These are phyloP conservation scores for Coemansia sp. DNA, from an alignment of 192 early-diverging fungal genomes.

Conservation along the genomic window DNA sequence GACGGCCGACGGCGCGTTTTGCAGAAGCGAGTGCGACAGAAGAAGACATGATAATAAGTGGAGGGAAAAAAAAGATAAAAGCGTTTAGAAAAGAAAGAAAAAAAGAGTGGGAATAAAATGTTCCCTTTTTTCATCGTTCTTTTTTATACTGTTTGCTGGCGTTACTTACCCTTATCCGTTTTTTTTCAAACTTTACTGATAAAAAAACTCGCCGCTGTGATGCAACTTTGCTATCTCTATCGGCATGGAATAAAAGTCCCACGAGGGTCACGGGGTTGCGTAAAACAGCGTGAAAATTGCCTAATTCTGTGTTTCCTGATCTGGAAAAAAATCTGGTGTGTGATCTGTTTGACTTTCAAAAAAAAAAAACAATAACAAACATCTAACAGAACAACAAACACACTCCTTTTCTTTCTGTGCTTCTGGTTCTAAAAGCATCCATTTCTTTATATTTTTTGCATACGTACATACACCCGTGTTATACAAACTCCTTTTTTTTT, in stretches of 20 bases:
- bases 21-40: conserved; percentile 18
- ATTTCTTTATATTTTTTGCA: too few relatives aligned
- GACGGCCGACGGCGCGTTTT: conserved; percentile 55
- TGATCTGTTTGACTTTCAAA: not conserved
- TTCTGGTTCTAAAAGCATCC: too few relatives aligned
- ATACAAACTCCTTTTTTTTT: too few relatives aligned
- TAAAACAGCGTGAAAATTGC: too few relatives aligned
- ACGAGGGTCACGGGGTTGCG: too few relatives aligned
- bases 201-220: too few relatives aligned
- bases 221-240: too few relatives aligned
- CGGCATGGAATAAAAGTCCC: too few relatives aligned
- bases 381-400: not conserved
- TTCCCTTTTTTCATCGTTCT: not conserved
- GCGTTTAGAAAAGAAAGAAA: not conserved
- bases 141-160: not conserved
- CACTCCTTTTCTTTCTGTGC: not conserved
- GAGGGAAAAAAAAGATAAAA: not conserved
- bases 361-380: conserved; percentile 3
- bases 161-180: too few relatives aligned
- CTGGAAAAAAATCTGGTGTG: not conserved
- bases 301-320: too few relatives aligned
- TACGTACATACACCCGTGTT: too few relatives aligned
- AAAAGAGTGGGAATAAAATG: not conserved
- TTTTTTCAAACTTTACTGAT: too few relatives aligned
- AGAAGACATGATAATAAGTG: not conserved